Conservation (phyloP, 768 basidiomycete genomes). For the Pulveroboletus sp. region DNA sequence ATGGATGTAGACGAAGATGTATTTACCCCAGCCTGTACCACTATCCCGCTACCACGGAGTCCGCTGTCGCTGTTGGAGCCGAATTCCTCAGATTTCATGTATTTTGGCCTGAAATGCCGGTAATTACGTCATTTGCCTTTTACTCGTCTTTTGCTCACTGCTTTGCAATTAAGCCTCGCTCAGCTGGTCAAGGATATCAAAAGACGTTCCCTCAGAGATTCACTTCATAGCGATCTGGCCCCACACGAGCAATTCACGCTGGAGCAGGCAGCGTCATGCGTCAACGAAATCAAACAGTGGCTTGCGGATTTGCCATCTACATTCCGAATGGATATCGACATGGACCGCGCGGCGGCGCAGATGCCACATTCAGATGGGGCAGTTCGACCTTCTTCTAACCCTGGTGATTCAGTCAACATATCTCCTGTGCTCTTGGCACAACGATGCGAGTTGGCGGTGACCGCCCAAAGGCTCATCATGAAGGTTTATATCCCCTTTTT, state of each 20-base stretch:
- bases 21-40: slow-evolving; percentile 44
- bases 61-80: slow-evolving; percentile 23
- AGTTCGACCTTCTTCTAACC: slow-evolving; percentile 4
- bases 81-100: slow-evolving; percentile 36
- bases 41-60: slow-evolving; percentile 37
- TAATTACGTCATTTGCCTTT: slow-evolving; percentile 25
- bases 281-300: slow-evolving; percentile 53
- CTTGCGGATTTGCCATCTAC: slow-evolving; percentile 45
- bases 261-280: slow-evolving; percentile 57
- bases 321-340: slow-evolving; percentile 42
- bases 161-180: slow-evolving; percentile 42
- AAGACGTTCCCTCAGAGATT: slow-evolving; percentile 44
- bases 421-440: slow-evolving; percentile 44
- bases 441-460: slow-evolving; percentile 55
- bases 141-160: slow-evolving; percentile 1
- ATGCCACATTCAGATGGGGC: slow-evolving; percentile 8
- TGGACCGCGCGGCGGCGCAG: slow-evolving; percentile 22
- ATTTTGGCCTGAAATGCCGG: slow-evolving; percentile 59
- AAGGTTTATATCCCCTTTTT: slow-evolving; percentile 69
- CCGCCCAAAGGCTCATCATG: slow-evolving; percentile 56
- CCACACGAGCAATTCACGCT: slow-evolving; percentile 41
- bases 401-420: slow-evolving; percentile 13
- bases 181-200: slow-evolving; percentile 60
- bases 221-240: slow-evolving; percentile 25
- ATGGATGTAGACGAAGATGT: slow-evolving; percentile 52